Evolutionary conservation across 2,329 filamentous ascomycete species (phyloP), one percentile per base, ranked within the genome.

Genomic region (Phymatotrichopsis omnivora): DNA sequence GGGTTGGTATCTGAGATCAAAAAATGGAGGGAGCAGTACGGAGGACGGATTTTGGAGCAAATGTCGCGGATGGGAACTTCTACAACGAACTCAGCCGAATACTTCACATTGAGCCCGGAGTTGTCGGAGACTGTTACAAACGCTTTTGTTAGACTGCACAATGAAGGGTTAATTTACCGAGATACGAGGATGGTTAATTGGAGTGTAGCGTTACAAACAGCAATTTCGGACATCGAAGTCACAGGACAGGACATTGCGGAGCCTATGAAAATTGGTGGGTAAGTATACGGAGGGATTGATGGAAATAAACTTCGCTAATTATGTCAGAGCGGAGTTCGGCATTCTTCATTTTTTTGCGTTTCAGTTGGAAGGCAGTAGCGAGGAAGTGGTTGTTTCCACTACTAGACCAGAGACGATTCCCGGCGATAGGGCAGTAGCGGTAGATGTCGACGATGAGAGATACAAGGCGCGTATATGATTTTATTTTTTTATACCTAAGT

Each of bases 141-240:
- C 24, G 56, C 57, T 8, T 58, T 58, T 42, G 47, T 58, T 11
- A 42, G 22, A 27, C 34, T 58, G 17, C 44, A 57, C 28, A 28
- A 56, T 29, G 44, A 56, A 12, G 57, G 56, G 7, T 20, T 57
- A 14, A 53, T 58, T 11, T 58, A 58, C 47, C 52, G 57, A 29
- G 45, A 52, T 36, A 55, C 51, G 7, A 53, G 46, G 40, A 51
- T 58, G 46, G 56, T 58, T 6, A 51, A 56, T 37, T 58, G 57
- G 57, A 52, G 51, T 30, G 41, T 51, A 11, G 33, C 38, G 2
- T 45, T 57, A 10, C 48, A 47, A 36, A 55, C 57, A 5, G 48
- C 57, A n/a, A 38, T 58, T 23, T 56, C 55, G 20, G 56, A 57
- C 40, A 52, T 56, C 22, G 57, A 58, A 22, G 48, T 58, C 34